Evolutionary conservation across 176 grass and related monocot species (phyloP), one percentile per base, ranked within the genome.

Genomic region (Pontederia crassipes): DNA sequence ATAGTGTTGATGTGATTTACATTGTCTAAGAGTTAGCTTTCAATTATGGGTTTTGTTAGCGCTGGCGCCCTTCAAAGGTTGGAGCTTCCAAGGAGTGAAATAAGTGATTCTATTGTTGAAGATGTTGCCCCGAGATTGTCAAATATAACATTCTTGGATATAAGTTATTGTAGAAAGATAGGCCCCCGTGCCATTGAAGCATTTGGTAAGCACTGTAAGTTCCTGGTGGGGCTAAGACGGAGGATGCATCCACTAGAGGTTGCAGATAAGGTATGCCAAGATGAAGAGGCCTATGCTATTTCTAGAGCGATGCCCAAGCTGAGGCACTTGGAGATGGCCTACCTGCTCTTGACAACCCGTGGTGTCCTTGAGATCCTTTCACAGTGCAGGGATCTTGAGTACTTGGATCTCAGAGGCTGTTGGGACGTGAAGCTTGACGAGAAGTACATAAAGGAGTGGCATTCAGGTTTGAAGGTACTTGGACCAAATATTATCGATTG

Each of bases 161-260:
- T 97, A 20, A 97, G 93, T 76, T 88, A 86, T 78, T 97, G 93
- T 75, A 88, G 78, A 52, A 97, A 92, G 74, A 83, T 97, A 32
- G 87, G 84, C 0, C 79, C 93, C 0, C 84, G 84, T 15, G 84
- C 81, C 2, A 76, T 97, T 14, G 87, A 85, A 79, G 93, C 87
- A 55, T 92, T 97, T 45, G 93, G 93, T 51, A 48, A 16, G 48
- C 77, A 82, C 78, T 97, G 87, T 63, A 85, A 76, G 17, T 67
- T 57, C 7, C 78, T 97, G 10, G 76, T 72, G 0, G 84, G 66
- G 0, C 78, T 97, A 53, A 72, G 84, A 10, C 81, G 93, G 1
- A 89, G 81, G 13, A 97, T 97, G 87, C 88, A 97, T 67, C 93
- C 87, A 1, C 78, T 75, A 29, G 84, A 87, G 65, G 79, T 88